Conservation (phyloP, 139 green algal genomes). For the Nannochloris sp. region DNA sequence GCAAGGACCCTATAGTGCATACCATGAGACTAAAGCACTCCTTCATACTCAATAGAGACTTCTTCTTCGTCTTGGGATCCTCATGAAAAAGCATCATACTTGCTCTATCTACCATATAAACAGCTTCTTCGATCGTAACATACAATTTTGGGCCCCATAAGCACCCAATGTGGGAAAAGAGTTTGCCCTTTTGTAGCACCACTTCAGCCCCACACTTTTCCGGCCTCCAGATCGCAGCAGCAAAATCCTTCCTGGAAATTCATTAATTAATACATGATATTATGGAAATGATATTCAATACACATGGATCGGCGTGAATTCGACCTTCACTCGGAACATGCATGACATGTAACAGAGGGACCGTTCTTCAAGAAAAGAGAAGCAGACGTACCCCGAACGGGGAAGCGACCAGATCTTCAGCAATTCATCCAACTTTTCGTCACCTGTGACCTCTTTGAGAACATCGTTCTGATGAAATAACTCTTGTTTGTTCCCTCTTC, state of each 20-base stretch:
- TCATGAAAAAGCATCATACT: slow-evolving; percentile 31
- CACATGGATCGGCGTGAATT: background rate
- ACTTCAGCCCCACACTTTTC: slow-evolving; percentile 23
- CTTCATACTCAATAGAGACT: slow-evolving; percentile 12
- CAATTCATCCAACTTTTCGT: slow-evolving; percentile 18
- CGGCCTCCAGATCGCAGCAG: slow-evolving; percentile 28
- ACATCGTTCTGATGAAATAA: slow-evolving; percentile 13
- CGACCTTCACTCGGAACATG: too few species aligned
- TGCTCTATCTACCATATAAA: slow-evolving; percentile 21
- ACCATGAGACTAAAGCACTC: slow-evolving; percentile 20
- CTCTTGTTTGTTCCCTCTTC: slow-evolving; percentile 21
- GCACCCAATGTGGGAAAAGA: slow-evolving; percentile 23
- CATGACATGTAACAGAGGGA: too few species aligned
- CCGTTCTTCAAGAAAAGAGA: background rate
- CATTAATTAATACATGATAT: background rate
- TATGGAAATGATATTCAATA: background rate
- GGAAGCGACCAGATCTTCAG: slow-evolving; percentile 11
- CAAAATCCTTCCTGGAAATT: slow-evolving; percentile 19
- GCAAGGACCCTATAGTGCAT: background rate
- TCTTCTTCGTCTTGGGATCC: too few species aligned
- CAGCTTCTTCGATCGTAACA: slow-evolving; percentile 23
- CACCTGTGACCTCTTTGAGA: slow-evolving; percentile 6
- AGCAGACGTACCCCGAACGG: slow-evolving; percentile 15
- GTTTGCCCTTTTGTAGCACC: slow-evolving; percentile 20
- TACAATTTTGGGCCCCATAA: slow-evolving; percentile 12